A percentile compares a stretch with the other conserved stretches of the same genome.
These are phyloP conservation scores for Kodamaea lidongshanica DNA, from an alignment of 805 yeast genomes.

Conservation along the genomic window DNA sequence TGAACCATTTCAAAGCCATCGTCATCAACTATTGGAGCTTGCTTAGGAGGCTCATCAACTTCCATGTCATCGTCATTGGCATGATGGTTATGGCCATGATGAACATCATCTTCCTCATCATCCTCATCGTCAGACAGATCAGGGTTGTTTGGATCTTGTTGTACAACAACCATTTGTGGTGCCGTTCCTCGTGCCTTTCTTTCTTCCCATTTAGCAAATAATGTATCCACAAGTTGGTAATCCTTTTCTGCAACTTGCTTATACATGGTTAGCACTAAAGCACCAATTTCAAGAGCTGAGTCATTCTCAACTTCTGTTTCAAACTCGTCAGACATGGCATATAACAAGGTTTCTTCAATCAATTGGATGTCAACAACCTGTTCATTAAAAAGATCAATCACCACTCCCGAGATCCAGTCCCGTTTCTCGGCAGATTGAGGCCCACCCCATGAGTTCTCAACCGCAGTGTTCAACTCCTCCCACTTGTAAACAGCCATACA, in stretches of 20 bases:
- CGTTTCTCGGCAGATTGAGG: conserved; percentile 84
- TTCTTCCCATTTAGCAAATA: conserved; percentile 55
- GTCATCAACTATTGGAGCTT: conserved; percentile 75
- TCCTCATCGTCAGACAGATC: conserved; percentile 45
- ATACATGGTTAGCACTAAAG: conserved; percentile 57
- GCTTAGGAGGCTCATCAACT: conserved; percentile 16
- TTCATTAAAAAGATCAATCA: conserved; percentile 70
- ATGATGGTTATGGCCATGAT: too few species aligned
- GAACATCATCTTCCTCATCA: conserved; percentile 36
- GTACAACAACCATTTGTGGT: conserved; percentile 38
- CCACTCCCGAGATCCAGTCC: conserved; percentile 86
- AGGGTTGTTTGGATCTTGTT: conserved; percentile 60
- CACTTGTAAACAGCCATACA: conserved; percentile 86
- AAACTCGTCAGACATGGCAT: conserved; percentile 94
- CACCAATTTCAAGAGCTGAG: conserved; percentile 71
- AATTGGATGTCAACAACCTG: conserved; percentile 67
- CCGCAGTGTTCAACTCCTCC: conserved; percentile 86
- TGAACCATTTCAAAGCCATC: conserved; percentile 92
- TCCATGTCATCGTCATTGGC: conserved; percentile 33
- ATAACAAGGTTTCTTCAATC: conserved; percentile 77
- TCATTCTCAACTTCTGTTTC: conserved; percentile 86
- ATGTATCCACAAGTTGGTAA: conserved; percentile 49
- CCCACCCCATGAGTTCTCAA: conserved; percentile 94
- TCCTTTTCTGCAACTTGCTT: conserved; percentile 52
- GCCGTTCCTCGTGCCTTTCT: conserved; percentile 38